phyloP scores from a whole-genome alignment of 2,329 filamentous ascomycete genomes.

The Sarocladium oryzae region DNA sequence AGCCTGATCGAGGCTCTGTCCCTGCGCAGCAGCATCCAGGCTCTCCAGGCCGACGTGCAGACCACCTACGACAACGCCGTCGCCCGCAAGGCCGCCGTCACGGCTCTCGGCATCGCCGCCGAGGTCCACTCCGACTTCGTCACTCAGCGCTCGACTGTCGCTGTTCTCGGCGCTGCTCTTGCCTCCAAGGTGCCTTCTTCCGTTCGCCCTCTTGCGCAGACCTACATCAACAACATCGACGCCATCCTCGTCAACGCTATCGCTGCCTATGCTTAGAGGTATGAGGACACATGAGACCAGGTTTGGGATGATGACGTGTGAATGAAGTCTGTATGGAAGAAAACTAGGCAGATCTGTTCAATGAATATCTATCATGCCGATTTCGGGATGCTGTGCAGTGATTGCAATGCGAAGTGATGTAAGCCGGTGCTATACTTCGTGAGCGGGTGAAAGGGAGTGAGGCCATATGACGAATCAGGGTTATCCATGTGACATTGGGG shows the following conservation, averaged over 20 bases:
- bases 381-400: too few species aligned
- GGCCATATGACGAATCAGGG: too few species aligned
- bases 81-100: background rate
- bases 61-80: slow-evolving; percentile 6
- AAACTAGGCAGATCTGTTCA: background rate
- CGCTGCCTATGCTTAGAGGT: background rate
- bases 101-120: background rate
- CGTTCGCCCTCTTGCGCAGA: background rate
- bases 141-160: background rate
- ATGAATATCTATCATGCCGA: too few species aligned
- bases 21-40: background rate
- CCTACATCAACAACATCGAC: background rate
- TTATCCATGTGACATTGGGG: too few species aligned
- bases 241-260: background rate
- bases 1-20: background rate
- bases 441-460: too few species aligned
- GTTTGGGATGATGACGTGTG: background rate
- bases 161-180: background rate
- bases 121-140: background rate
- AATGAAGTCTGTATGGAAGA: background rate
- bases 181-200: background rate
- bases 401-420: too few species aligned
- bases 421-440: too few species aligned
- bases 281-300: background rate
- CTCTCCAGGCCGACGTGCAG: background rate